These are phyloP conservation scores for Balakata baccata DNA, from an alignment of 345 rosid genomes.

Conservation along the genomic window DNA sequence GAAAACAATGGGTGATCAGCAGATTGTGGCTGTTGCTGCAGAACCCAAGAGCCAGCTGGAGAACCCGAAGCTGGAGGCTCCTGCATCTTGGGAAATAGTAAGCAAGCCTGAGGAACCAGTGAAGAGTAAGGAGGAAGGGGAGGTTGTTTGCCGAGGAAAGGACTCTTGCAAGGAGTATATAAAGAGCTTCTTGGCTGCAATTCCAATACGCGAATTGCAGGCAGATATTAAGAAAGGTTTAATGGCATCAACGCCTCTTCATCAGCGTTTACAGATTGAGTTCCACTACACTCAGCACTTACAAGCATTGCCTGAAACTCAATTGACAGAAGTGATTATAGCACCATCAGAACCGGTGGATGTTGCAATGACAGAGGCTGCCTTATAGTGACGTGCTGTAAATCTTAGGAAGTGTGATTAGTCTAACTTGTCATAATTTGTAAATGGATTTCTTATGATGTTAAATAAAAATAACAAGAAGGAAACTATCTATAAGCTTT, in stretches of 20 bases:
- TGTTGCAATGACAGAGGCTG: constrained; percentile 24
- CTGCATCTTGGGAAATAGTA: constrained; percentile 16
- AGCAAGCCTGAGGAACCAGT: constrained; percentile 26
- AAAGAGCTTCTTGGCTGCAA: constrained; percentile 93
- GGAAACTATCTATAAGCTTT: constrained; percentile 18
- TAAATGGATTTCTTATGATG: constrained; percentile 21
- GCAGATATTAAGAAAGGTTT: constrained; percentile 85
- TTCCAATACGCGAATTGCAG: constrained; percentile 81
- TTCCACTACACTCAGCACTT: constrained; percentile 63
- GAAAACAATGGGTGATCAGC: constrained; percentile 37
- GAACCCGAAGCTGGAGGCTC: not conserved
- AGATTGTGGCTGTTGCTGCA: constrained; percentile 14
- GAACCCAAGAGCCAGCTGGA: constrained; percentile 38
- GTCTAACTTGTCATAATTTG: constrained; percentile 27
- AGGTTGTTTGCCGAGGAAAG: constrained; percentile 67
- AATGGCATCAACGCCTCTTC: constrained; percentile 62
- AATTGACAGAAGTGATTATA: constrained; percentile 17
- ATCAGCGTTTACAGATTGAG: constrained; percentile 86
- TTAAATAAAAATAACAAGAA: constrained; percentile 29
- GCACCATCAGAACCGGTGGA: constrained; percentile 17
- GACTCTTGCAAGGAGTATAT: constrained; percentile 92
- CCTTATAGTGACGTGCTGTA: constrained; percentile 15
- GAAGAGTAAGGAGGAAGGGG: constrained; percentile 38
- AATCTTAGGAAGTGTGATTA: constrained; percentile 40
- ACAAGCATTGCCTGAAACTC: constrained; percentile 24